These are phyloP conservation scores for Hibiscus tridactylites DNA, from an alignment of 345 rosid genomes.

Conservation along the genomic window DNA sequence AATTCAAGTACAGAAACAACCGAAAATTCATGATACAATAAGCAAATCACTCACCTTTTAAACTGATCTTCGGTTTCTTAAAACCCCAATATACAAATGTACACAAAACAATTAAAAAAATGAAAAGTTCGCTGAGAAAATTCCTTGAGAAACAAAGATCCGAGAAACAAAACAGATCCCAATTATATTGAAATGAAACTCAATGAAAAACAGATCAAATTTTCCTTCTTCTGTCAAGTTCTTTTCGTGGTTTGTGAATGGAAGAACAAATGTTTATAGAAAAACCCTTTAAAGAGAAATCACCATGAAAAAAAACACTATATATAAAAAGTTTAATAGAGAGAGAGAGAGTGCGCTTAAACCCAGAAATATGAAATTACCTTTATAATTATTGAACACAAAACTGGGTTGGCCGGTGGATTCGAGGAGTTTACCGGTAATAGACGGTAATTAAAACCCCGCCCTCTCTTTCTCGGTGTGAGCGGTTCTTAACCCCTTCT, in stretches of 20 bases:
- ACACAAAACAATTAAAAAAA: background rate
- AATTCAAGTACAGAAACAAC: conserved; percentile 4
- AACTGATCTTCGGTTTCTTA: background rate
- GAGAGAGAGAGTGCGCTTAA: conserved; percentile 28
- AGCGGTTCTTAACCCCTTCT: conserved; percentile 26
- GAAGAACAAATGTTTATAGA: conserved; percentile 14
- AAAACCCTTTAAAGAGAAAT: conserved; percentile 36
- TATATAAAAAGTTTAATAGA: background rate
- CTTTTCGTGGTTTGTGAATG: conserved; percentile 11
- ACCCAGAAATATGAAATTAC: conserved; percentile 32
- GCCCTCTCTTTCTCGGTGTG: conserved; percentile 14
- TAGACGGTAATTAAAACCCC: conserved; percentile 25
- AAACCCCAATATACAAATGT: background rate
- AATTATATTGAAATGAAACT: conserved; percentile 13
- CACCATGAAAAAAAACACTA: conserved; percentile 8
- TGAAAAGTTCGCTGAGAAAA: background rate
- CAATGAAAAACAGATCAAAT: background rate
- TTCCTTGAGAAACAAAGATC: background rate
- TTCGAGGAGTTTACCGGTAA: conserved; percentile 20
- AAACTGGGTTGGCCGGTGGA: conserved; percentile 31
- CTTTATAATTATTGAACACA: conserved; percentile 24
- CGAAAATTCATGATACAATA: background rate
- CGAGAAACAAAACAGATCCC: background rate
- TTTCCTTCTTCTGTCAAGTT: background rate
- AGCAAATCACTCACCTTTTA: conserved; percentile 18